Evolutionary conservation across 2,329 filamentous ascomycete genomes (phyloP).

Genomic region (Hymenoscyphus scutula): DNA sequence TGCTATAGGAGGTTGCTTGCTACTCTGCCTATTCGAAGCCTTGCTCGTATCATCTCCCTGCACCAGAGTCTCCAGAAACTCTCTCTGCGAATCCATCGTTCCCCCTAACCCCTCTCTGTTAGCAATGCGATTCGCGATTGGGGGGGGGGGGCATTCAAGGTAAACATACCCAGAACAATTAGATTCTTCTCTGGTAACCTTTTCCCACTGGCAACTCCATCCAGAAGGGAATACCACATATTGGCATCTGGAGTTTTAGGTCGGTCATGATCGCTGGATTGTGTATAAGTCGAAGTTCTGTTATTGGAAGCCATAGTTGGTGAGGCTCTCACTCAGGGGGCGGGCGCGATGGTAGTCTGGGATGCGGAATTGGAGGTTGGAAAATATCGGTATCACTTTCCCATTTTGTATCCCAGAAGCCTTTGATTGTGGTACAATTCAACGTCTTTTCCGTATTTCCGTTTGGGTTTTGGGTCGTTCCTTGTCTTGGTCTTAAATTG

Average conservation of each 20-base stretch:
- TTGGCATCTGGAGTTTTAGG: slow-evolving; percentile 68
- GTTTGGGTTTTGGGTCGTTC: background rate
- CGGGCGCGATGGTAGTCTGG: slow-evolving; percentile 17
- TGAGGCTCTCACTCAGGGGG: slow-evolving; percentile 16
- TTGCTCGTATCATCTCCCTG: slow-evolving; percentile 40
- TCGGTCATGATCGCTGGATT: slow-evolving; percentile 53
- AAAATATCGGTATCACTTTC: background rate
- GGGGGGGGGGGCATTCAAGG: background rate
- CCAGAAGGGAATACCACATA: slow-evolving; percentile 92
- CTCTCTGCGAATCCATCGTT: slow-evolving; percentile 76
- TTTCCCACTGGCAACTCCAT: slow-evolving; percentile 86
- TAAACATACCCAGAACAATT: slow-evolving; percentile 69
- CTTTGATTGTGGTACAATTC: background rate
- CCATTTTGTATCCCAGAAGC: background rate
- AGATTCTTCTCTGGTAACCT: slow-evolving; percentile 89
- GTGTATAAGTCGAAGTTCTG: slow-evolving; percentile 45
- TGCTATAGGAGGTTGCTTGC: slow-evolving; percentile 72
- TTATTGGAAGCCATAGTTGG: slow-evolving; percentile 32
- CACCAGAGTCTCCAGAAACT: slow-evolving; percentile 68
- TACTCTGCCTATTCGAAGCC: slow-evolving; percentile 51
- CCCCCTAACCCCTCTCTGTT: slow-evolving; percentile 57
- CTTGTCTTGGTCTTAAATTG: background rate
- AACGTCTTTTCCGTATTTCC: background rate
- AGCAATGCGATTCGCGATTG: slow-evolving; percentile 16
- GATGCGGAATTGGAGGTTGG: slow-evolving; percentile 9